Evolutionary conservation across 2,329 filamentous ascomycete genomes (phyloP).

Genomic region (Calycina marina): DNA sequence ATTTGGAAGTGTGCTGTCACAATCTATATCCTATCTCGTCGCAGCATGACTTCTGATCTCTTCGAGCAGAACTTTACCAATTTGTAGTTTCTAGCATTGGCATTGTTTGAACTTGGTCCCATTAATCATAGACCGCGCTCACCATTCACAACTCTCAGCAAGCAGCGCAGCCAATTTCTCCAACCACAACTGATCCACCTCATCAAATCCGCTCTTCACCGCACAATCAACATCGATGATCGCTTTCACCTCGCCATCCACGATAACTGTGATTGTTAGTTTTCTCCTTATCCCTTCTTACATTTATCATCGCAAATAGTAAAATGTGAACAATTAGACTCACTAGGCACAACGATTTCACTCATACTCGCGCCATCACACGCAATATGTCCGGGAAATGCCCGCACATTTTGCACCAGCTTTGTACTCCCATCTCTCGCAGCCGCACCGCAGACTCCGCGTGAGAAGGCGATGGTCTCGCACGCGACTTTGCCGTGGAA

Average conservation of each 20-base stretch:
- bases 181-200: constrained; percentile 48
- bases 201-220: constrained; percentile 49
- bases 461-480: constrained; percentile 58
- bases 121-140: too few species aligned
- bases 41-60: too few species aligned
- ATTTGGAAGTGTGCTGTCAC: too few species aligned
- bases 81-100: too few species aligned
- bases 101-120: too few species aligned
- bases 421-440: constrained; percentile 40
- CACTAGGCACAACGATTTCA: constrained; percentile 74
- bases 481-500: constrained; percentile 74
- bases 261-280: constrained; percentile 48
- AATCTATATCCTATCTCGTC: too few species aligned
- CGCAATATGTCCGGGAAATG: constrained; percentile 67
- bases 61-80: too few species aligned
- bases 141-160: constrained; percentile 52
- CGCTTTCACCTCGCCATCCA: constrained; percentile 39
- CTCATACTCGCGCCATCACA: constrained; percentile 64
- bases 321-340: too few species aligned
- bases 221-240: constrained; percentile 75
- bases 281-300: too few species aligned
- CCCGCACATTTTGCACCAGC: constrained; percentile 30
- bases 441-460: constrained; percentile 63
- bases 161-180: constrained; percentile 51
- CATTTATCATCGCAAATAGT: too few species aligned